phyloP scores from a whole-genome alignment of 257 asterid species.

The Marsdenia floribunda region DNA sequence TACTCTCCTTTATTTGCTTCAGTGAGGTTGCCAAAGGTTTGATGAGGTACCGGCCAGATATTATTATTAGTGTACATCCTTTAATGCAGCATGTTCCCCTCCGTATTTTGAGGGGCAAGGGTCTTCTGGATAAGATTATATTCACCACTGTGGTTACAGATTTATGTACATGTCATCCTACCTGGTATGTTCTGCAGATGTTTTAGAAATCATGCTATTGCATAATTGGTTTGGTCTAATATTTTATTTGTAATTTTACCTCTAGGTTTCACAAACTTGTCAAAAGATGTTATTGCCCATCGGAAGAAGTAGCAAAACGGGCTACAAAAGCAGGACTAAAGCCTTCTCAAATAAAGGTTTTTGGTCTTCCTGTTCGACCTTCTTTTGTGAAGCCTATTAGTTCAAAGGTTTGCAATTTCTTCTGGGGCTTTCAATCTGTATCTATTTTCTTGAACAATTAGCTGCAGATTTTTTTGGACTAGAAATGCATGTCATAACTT shows the following conservation, averaged over 20 bases:
- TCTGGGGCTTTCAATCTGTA: not conserved
- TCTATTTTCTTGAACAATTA: not conserved
- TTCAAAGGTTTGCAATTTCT: constrained; percentile 55
- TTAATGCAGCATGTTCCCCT: constrained; percentile 98
- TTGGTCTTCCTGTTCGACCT: constrained; percentile 96
- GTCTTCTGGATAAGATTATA: constrained; percentile 87
- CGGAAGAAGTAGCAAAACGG: constrained; percentile 92
- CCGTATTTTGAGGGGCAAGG: constrained; percentile 85
- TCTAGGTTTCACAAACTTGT: constrained; percentile 99
- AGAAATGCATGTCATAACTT: not conserved
- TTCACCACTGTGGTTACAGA: constrained; percentile 94
- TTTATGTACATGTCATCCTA: constrained; percentile 93
- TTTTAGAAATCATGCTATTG: constrained; percentile 7
- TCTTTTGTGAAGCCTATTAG: constrained; percentile 83
- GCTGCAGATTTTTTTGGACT: too few relatives aligned
- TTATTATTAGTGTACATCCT: constrained; percentile 97
- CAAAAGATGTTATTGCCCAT: constrained; percentile 91
- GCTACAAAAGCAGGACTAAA: constrained; percentile 92
- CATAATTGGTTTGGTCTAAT: constrained; percentile 13
- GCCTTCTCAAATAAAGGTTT: constrained; percentile 78
- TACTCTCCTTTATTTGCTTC: constrained; percentile 21
- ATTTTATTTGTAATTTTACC: constrained; percentile 19
- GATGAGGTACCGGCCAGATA: constrained; percentile 93
- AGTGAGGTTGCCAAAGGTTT: constrained; percentile 96
- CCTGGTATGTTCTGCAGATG: constrained; percentile 56